phyloP scores from a whole-genome alignment of 371 early-diverging fungal genomes.

The Rhizopus microsporus region DNA sequence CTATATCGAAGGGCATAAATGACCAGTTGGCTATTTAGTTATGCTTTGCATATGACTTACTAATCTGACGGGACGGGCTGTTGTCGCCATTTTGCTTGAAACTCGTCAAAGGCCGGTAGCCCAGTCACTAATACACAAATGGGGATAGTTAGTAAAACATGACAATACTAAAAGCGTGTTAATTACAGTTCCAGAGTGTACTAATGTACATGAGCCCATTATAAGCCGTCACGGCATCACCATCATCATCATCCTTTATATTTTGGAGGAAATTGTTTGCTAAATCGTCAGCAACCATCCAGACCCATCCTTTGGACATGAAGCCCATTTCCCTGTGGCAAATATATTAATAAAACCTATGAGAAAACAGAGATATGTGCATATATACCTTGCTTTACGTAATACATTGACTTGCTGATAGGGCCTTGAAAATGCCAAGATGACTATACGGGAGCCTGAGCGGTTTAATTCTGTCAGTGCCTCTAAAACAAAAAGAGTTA shows the following conservation, averaged over 20 bases:
- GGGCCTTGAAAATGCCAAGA: slow-evolving; percentile 38
- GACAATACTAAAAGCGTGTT: slow-evolving; percentile 5
- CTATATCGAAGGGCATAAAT: slow-evolving; percentile 7
- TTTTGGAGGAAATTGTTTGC: slow-evolving; percentile 26
- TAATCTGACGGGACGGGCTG: slow-evolving; percentile 27
- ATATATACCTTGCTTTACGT: slow-evolving; percentile 31
- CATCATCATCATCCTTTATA: slow-evolving; percentile 3
- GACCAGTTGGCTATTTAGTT: neutral
- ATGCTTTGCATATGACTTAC: slow-evolving; percentile 10
- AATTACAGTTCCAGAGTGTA: slow-evolving; percentile 48
- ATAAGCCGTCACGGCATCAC: slow-evolving; percentile 29
- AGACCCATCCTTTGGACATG: slow-evolving; percentile 42
- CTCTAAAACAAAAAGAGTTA: slow-evolving; percentile 13
- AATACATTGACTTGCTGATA: slow-evolving; percentile 33
- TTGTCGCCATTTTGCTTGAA: slow-evolving; percentile 29
- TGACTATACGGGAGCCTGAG: slow-evolving; percentile 35
- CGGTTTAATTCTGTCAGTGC: slow-evolving; percentile 24
- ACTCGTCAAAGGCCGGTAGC: slow-evolving; percentile 32
- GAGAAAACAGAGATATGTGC: neutral
- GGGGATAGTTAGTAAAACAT: neutral
- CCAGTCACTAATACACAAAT: slow-evolving; percentile 31
- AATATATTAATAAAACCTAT: neutral
- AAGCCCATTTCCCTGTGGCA: slow-evolving; percentile 31
- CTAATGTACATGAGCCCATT: slow-evolving; percentile 52
- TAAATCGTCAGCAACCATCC: slow-evolving; percentile 44